phyloP scores from a whole-genome alignment of 2,329 filamentous ascomycete species.

The Penicillium janthinellum region DNA sequence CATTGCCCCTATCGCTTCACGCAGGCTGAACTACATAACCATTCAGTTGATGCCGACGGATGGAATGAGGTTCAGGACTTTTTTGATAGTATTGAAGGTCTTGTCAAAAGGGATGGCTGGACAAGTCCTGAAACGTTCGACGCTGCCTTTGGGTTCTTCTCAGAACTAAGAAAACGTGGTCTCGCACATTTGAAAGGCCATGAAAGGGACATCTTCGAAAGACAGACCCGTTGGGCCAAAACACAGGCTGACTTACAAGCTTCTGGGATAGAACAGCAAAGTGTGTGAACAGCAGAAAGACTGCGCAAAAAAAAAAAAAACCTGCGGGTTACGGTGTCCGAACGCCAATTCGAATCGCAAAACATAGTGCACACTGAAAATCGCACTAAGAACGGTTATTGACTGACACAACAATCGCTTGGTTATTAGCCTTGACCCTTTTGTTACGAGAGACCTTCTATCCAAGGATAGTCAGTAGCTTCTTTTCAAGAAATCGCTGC shows the following conservation, averaged over 20 bases:
- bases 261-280: not conserved
- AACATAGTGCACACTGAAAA: not conserved
- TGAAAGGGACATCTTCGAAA: slow-evolving; percentile 36
- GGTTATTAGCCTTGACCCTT: too few species aligned
- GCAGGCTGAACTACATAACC: slow-evolving; percentile 21
- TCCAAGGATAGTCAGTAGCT: too few species aligned
- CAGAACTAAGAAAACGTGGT: slow-evolving; percentile 36
- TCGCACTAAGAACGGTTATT: too few species aligned
- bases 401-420: too few species aligned
- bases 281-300: not conserved
- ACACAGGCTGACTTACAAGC: not conserved
- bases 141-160: slow-evolving; percentile 39
- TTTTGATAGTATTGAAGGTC: slow-evolving; percentile 37
- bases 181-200: slow-evolving; percentile 34
- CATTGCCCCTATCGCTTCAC: slow-evolving; percentile 29
- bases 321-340: not conserved
- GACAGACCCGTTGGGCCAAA: slow-evolving; percentile 32
- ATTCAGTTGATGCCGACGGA: slow-evolving; percentile 23
- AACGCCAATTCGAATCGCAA: not conserved
- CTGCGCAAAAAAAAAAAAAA: too few species aligned
- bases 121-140: slow-evolving; percentile 39
- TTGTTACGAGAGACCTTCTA: too few species aligned
- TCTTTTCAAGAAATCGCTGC: too few species aligned
- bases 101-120: slow-evolving; percentile 44
- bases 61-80: slow-evolving; percentile 37